Conservation (phyloP, 805 yeast species). For the Tetrapisispora nanseiensis region DNA sequence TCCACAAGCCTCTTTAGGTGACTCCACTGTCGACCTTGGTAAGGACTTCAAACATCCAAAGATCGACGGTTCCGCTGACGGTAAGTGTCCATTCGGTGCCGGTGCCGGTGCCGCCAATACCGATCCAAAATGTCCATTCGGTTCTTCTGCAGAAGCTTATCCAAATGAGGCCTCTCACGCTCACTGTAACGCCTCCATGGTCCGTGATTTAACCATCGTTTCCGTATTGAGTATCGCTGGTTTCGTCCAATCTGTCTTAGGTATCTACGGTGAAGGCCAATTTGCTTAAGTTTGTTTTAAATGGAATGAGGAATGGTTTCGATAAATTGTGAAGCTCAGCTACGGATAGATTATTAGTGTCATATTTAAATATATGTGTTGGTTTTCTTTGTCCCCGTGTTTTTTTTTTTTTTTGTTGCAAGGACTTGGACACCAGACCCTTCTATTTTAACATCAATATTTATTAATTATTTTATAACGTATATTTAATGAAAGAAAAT, state of each 20-base stretch:
- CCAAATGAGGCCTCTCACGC: conserved; percentile 3
- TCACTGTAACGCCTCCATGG: conserved; percentile 5
- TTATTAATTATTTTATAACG: too few species aligned
- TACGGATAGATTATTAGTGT: too few species aligned
- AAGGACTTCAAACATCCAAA: conserved; percentile 5
- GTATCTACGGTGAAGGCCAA: conserved; percentile 29
- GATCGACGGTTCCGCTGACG: background rate
- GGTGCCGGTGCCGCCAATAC: conserved; percentile 5
- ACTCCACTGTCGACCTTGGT: conserved; percentile 25
- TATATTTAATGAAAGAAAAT: background rate
- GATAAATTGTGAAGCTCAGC: too few species aligned
- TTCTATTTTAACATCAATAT: too few species aligned
- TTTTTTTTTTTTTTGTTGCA: too few species aligned
- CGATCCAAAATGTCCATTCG: conserved; percentile 11
- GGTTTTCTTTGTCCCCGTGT: background rate
- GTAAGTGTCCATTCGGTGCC: conserved; percentile 3
- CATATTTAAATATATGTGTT: too few species aligned
- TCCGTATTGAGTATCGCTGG: conserved; percentile 15
- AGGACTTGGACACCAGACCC: too few species aligned
- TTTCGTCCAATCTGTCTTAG: conserved; percentile 24
- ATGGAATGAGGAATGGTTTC: too few species aligned
- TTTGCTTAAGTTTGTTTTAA: conserved; percentile 9
- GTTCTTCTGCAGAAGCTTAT: conserved; percentile 1
- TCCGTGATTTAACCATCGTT: conserved; percentile 12
- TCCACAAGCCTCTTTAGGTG: conserved; percentile 7